phyloP scores from a whole-genome alignment of 768 basidiomycete species.

The Suillus tomentosus region DNA sequence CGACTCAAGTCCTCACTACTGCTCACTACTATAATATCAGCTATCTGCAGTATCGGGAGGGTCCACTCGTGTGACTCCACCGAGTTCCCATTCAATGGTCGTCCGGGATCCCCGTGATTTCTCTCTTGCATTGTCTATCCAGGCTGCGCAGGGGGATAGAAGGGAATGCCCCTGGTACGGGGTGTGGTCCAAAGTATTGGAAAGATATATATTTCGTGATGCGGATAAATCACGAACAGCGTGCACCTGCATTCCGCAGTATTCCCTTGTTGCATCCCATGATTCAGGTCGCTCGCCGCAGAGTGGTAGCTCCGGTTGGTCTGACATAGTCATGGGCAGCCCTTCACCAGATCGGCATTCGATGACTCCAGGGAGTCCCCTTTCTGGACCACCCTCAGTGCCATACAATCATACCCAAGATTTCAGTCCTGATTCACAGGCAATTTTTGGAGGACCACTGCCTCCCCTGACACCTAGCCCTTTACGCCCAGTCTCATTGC shows the following conservation, averaged over 20 bases:
- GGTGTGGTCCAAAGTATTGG: constrained; percentile 5
- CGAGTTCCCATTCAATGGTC: neutral
- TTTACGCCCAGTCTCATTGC: neutral
- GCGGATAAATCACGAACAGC: neutral
- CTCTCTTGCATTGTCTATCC: neutral
- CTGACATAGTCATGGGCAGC: neutral
- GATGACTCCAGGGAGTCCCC: neutral
- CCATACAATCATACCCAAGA: neutral
- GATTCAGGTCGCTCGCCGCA: neutral
- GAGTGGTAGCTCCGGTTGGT: neutral
- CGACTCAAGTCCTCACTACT: too few relatives aligned
- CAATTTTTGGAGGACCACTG: neutral
- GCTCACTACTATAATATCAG: neutral
- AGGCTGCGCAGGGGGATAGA: neutral
- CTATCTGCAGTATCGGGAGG: neutral
- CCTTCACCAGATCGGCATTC: neutral
- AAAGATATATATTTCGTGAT: constrained; percentile 1
- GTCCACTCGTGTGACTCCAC: neutral
- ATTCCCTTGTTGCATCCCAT: neutral
- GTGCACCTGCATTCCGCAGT: constrained; percentile 1
- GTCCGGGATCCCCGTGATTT: neutral
- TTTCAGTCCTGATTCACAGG: neutral
- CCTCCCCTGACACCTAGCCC: neutral
- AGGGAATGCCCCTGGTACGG: constrained; percentile 10
- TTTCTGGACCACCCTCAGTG: neutral